Conservation (phyloP, 192 early-diverging fungal species). For the Linnemannia elongata region DNA sequence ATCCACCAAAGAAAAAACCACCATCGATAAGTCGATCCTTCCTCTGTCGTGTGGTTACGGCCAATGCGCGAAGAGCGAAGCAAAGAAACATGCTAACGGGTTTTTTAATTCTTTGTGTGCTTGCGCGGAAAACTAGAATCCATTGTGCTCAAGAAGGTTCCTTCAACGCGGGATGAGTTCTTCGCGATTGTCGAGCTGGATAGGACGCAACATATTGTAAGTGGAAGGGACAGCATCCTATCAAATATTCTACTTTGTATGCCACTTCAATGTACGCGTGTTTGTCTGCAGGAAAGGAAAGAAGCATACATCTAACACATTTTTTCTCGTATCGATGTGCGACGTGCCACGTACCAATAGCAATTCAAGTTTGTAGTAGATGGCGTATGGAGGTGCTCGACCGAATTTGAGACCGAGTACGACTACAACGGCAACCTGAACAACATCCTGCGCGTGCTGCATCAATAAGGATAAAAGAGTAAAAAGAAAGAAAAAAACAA, state of each 20-base stretch:
- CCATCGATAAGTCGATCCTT: not conserved
- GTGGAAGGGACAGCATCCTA: not conserved
- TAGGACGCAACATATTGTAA: constrained; percentile 37
- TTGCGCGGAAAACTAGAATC: constrained; percentile 16
- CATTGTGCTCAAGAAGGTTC: constrained; percentile 25
- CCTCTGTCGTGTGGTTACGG: not conserved
- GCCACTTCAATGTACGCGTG: not conserved
- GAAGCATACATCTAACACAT: not conserved
- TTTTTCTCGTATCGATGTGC: not conserved
- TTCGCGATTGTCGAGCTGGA: constrained; percentile 28
- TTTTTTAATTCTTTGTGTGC: not conserved
- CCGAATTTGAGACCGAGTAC: constrained; percentile 44
- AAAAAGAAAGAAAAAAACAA: not conserved
- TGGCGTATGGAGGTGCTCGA: constrained; percentile 58
- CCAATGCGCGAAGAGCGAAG: not conserved
- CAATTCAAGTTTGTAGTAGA: constrained; percentile 61
- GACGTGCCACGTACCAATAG: not conserved
- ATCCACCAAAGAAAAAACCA: not conserved
- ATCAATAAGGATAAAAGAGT: not conserved
- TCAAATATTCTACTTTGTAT: not conserved
- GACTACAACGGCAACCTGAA: constrained; percentile 44
- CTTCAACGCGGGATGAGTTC: constrained; percentile 28
- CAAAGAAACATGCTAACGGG: not conserved
- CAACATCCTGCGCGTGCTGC: constrained; percentile 26
- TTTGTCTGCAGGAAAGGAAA: not conserved